Evolutionary conservation across 1,139 yeast species (phyloP), one percentile per base, ranked within the genome.

Genomic region (Fermentozyma sake): DNA sequence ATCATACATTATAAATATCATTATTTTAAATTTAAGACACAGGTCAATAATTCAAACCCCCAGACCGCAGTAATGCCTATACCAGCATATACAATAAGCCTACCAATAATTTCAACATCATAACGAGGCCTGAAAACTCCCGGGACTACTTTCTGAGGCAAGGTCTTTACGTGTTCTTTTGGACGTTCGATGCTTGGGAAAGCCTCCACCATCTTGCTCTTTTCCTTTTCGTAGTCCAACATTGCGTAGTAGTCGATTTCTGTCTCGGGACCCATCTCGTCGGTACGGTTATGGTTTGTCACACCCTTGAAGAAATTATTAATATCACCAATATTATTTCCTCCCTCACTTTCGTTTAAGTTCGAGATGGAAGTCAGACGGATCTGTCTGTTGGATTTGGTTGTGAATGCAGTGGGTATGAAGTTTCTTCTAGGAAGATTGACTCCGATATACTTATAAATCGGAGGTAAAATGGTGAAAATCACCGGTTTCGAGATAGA

Each of bases 11-110:
- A n/a, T n/a, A n/a, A n/a, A n/a, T n/a, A n/a, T n/a, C 18, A 15
- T 22, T 25, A 36, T 13, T 26, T 16, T 31, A 48, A 38, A 15
- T 41, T 33, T 8, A 42, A 30, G n/a, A n/a, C n/a, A n/a, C n/a
- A n/a, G n/a, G 50, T 35, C 10, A 38, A 47, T 12, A 53, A 29
- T 2, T 59, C 55, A 42, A 70, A 68, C 7, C 70, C 71, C 62
- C 72, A 58, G 7, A 67, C 46, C 0, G 77, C 70, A 16, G 62
- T 45, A 15, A 58, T 42, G 0, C 85, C 64, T 15, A 85, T 72
- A 0, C 95, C 95, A 3, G 82, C 77, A 51, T 86, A 86, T 1
- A 84, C 82, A 12, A 80, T 60, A 33, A 83, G 52, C 44, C 89
- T 65, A 8, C 91, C 85, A 23, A 83, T 60, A 11, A 82, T 81